Evolutionary conservation across 148 eudicot species (phyloP), one percentile per base, ranked within the genome.

Genomic region (Gaultheria prostrata): DNA sequence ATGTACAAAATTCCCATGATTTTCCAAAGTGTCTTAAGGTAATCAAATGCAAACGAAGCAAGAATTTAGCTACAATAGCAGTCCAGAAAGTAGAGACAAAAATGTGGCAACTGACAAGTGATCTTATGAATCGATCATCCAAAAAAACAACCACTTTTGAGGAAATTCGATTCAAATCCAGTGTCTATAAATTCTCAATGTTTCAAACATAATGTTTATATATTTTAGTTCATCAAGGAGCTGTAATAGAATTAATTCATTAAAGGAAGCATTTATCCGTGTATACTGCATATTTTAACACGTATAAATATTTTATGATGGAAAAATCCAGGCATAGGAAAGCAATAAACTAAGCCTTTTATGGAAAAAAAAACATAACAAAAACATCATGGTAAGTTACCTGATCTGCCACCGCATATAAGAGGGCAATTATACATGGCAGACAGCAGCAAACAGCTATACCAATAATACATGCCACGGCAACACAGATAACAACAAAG

Each of bases 321-420:
- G 61, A 13, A 14, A 61, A 39, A 39, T n/a, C 82, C 48, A 79
- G 8, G 50, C 30, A 10, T 51, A 59, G 26, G 45, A 14, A 76
- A 2, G 79, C 28, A 8, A 53, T 33, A 26, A 2, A 14, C 53
- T 20, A 53, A 45, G 14, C 32, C 59, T 46, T 17, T 32, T 18
- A 30, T 30, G 63, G 50, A 13, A 7, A 20, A 67, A 67, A 24
- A 8, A 33, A 53, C 50, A 33, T 10, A n/a, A 72, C n/a, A n/a
- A 57, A 45, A 33, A 65, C 11, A 13, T 61, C 51, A 83, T 43
- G 56, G 45, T 11, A 72, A 79, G 32, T 86, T 87, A 97, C 99
- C 96, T 97, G 98, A 92, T 93, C 95, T 77, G 99, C 93, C 69
- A 94, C 94, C 11, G 98, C 98, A 88, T 97, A 93, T 65, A 91